Percentiles rank a stretch among this genome's conserved stretches.
phyloP scores from a whole-genome alignment of 192 early-diverging fungal genomes.

The Entomortierella chlamydospora region DNA sequence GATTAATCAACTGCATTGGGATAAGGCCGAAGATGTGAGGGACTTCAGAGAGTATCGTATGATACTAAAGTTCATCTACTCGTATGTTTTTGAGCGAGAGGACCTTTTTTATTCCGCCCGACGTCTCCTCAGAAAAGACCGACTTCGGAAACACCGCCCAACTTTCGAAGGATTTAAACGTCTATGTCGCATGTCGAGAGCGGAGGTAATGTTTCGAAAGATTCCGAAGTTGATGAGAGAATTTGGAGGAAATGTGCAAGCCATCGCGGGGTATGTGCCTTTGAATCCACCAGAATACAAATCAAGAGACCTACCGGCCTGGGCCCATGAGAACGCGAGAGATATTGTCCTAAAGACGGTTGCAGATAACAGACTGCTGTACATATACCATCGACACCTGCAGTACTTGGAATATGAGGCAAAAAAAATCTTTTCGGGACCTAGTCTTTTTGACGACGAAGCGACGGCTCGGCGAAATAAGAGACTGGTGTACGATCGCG shows the following conservation, averaged over 20 bases:
- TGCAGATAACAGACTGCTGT: slow-evolving; percentile 12
- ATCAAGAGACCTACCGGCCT: slow-evolving; percentile 4
- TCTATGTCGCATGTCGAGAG: not conserved
- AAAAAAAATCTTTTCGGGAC: too few species aligned
- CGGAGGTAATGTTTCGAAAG: not conserved
- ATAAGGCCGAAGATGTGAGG: not conserved
- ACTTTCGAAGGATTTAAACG: not conserved
- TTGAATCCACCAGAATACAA: slow-evolving; percentile 17
- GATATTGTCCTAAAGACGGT: slow-evolving; percentile 9
- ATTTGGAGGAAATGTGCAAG: not conserved
- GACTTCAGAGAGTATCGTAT: not conserved
- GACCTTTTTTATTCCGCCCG: too few species aligned
- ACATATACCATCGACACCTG: slow-evolving; percentile 16
- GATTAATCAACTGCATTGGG: not conserved
- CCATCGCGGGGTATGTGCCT: not conserved
- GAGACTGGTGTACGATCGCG: too few species aligned
- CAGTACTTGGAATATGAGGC: not conserved
- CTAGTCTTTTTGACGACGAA: too few species aligned
- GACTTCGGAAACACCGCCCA: not conserved
- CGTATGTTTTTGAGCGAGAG: not conserved
- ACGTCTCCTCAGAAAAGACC: too few species aligned
- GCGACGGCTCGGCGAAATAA: too few species aligned
- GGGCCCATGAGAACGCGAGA: slow-evolving; percentile 27
- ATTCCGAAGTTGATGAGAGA: not conserved
- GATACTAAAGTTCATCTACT: not conserved